These are phyloP conservation scores for Lactarius evosmus DNA, from an alignment of 768 basidiomycete species.

Conservation along the genomic window DNA sequence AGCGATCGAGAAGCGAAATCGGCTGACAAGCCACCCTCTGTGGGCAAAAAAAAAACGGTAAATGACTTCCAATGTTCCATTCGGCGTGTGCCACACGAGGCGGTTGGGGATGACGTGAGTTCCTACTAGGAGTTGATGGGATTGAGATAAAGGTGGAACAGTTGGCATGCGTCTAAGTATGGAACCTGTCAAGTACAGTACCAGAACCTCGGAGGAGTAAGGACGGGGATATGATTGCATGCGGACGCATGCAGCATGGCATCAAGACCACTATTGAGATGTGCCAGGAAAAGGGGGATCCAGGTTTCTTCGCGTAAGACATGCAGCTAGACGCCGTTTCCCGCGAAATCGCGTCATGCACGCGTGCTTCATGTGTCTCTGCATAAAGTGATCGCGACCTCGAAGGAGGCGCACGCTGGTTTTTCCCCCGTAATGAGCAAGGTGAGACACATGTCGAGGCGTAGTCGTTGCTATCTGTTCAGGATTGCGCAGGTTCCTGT, in stretches of 20 bases:
- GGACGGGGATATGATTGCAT: constrained; percentile 20
- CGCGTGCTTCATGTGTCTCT: constrained; percentile 15
- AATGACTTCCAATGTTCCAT: constrained; percentile 13
- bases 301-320: constrained; percentile 16
- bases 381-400: constrained; percentile 26
- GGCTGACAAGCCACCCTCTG: constrained; percentile 7
- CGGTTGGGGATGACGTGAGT: constrained; percentile 17
- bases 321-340: constrained; percentile 20
- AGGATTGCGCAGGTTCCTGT: constrained; percentile 2
- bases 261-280: constrained; percentile 4
- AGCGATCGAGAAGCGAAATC: constrained; percentile 21
- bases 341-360: constrained; percentile 20
- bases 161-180: constrained; percentile 10
- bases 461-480: constrained; percentile 1
- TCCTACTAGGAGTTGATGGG: constrained; percentile 15
- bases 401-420: constrained; percentile 23
- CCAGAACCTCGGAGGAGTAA: constrained; percentile 7
- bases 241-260: constrained; percentile 17
- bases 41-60: constrained; percentile 12
- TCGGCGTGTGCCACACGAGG: constrained; percentile 29
- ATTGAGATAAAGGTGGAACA: constrained; percentile 17
- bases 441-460: constrained; percentile 10
- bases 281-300: constrained; percentile 8
- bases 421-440: constrained; percentile 22
- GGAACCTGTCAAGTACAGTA: constrained; percentile 14